These are phyloP conservation scores for Apiotrichum akiyoshidainum DNA, from an alignment of 1,284 basidiomycete species.

Conservation along the genomic window DNA sequence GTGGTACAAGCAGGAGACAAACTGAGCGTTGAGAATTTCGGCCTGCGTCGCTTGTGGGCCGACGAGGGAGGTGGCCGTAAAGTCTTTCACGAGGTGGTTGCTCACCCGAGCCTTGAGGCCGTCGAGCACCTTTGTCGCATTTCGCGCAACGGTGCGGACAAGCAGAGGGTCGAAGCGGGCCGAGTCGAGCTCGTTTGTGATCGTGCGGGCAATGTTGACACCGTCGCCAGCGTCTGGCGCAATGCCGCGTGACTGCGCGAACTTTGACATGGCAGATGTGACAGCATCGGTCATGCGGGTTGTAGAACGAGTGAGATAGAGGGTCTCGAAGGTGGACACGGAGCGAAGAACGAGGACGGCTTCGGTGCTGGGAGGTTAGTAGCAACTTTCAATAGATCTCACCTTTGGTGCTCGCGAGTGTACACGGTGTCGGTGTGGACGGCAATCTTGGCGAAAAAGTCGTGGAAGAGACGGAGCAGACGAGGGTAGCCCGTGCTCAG, in stretches of 20 bases:
- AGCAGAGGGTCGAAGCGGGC: conserved; percentile 89
- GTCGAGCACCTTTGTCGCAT: conserved; percentile 65
- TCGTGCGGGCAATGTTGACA: conserved; percentile 65
- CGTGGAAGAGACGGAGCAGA: conserved; percentile 83
- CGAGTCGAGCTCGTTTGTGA: conserved; percentile 86
- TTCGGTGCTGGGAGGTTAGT: conserved; percentile 64
- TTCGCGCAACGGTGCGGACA: conserved; percentile 71
- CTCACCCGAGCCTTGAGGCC: conserved; percentile 63
- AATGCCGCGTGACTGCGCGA: conserved; percentile 59
- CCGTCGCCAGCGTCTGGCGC: conserved; percentile 76
- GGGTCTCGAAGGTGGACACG: conserved; percentile 72
- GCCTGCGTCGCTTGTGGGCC: conserved; percentile 74
- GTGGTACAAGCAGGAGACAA: conserved; percentile 74
- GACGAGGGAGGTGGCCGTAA: conserved; percentile 68
- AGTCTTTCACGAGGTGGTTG: conserved; percentile 67
- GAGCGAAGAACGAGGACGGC: conserved; percentile 81
- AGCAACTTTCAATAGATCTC: conserved; percentile 10
- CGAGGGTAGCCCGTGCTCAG: conserved; percentile 79
- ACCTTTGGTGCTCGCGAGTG: conserved; percentile 77
- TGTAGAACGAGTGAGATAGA: conserved; percentile 79
- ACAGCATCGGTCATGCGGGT: conserved; percentile 75
- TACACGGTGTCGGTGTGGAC: conserved; percentile 93
- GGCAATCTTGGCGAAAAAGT: conserved; percentile 90
- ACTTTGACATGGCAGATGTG: conserved; percentile 62
- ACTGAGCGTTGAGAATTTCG: conserved; percentile 69